Evolutionary conservation across 2,329 filamentous ascomycete genomes (phyloP).

Genomic region (Endothia cerciana): DNA sequence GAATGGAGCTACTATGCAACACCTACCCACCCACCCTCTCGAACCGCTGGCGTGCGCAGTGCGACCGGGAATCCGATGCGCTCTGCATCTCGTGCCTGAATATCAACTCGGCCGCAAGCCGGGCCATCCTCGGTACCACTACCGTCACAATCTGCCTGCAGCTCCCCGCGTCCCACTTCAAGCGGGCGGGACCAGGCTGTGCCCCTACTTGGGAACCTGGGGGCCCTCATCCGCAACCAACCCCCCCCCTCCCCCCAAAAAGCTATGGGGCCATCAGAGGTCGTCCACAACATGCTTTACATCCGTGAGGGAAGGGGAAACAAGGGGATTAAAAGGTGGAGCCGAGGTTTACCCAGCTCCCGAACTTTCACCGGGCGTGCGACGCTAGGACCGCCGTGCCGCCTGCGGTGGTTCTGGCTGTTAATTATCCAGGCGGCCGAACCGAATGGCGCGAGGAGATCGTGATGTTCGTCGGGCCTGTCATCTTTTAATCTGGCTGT

Average conservation of each 20-base stretch:
- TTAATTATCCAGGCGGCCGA: background rate
- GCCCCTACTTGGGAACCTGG: background rate
- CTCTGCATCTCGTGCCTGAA: background rate
- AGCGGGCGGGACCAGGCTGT: background rate
- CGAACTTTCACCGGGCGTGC: slow-evolving; percentile 22
- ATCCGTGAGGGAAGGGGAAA: too few species aligned
- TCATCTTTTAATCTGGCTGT: background rate
- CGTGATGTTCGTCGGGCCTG: slow-evolving; percentile 9
- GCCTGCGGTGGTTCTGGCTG: slow-evolving; percentile 15
- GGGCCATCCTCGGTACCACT: slow-evolving; percentile 6
- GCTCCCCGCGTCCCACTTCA: background rate
- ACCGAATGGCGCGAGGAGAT: slow-evolving; percentile 1
- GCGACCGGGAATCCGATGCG: slow-evolving; percentile 6
- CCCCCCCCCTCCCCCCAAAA: background rate
- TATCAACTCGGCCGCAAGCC: background rate
- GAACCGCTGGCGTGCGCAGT: background rate
- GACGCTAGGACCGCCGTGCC: slow-evolving; percentile 26
- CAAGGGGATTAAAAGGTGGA: background rate
- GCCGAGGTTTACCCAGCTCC: slow-evolving; percentile 22
- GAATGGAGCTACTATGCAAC: background rate
- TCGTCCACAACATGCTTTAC: too few species aligned
- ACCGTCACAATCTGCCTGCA: background rate
- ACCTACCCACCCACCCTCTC: background rate
- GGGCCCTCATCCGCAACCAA: too few species aligned
- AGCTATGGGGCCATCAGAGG: too few species aligned